These are phyloP conservation scores for Colletotrichum aenigma DNA, from an alignment of 2,329 filamentous ascomycete genomes.

Conservation along the genomic window DNA sequence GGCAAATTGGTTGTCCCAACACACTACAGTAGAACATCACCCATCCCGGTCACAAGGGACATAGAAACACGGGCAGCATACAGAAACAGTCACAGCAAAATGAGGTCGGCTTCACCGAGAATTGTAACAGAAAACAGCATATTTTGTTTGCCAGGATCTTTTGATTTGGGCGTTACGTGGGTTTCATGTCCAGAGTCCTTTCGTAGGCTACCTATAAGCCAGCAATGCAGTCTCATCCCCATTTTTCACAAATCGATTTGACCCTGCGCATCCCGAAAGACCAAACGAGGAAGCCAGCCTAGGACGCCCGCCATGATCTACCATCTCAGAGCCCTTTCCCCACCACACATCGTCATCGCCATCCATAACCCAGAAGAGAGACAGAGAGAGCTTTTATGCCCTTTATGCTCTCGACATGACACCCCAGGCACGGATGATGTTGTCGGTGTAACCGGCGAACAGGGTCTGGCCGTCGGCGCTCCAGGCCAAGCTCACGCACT, in stretches of 20 bases:
- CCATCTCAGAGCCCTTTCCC: constrained; percentile 28
- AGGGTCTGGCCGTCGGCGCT: constrained; percentile 98
- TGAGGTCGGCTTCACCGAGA: background rate
- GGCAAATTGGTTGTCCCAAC: background rate
- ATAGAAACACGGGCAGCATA: background rate
- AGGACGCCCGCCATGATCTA: constrained; percentile 53
- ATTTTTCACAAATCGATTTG: constrained; percentile 24
- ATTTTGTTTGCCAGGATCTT: constrained; percentile 26
- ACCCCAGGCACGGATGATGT: constrained; percentile 97
- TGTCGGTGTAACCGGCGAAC: constrained; percentile 99
- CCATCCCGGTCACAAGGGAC: background rate
- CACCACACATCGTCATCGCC: constrained; percentile 15
- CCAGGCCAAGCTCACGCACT: constrained; percentile 98
- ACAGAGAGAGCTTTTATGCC: constrained; percentile 19
- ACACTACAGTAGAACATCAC: background rate
- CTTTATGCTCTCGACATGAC: constrained; percentile 91
- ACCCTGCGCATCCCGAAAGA: constrained; percentile 45
- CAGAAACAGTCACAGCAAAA: background rate
- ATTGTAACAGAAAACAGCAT: constrained; percentile 12
- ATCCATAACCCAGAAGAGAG: constrained; percentile 22
- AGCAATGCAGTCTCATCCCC: constrained; percentile 32
- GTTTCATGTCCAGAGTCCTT: constrained; percentile 42
- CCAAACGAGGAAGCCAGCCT: constrained; percentile 51
- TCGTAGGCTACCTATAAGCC: constrained; percentile 39
- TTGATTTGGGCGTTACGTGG: constrained; percentile 38